Conservation (phyloP, 2,329 filamentous ascomycete species). For the Coniochaeta prunicola region DNA sequence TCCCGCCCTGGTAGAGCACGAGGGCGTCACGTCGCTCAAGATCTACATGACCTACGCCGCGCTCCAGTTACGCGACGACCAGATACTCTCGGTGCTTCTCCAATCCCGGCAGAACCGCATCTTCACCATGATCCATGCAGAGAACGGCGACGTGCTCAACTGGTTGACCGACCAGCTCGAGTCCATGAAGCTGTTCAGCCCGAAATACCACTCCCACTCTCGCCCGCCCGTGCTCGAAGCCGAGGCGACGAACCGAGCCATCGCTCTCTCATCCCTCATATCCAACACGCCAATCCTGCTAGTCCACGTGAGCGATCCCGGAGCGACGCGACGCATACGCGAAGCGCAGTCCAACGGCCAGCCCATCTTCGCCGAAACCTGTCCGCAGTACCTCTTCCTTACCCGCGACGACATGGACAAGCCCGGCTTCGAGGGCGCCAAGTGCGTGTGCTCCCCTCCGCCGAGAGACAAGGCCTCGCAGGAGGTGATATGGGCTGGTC, state of each 20-base stretch:
- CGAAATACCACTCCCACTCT: constrained; percentile 42
- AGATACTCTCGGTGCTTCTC: constrained; percentile 44
- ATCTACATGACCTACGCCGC: constrained; percentile 47
- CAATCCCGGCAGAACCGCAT: constrained; percentile 36
- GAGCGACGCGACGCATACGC: constrained; percentile 37
- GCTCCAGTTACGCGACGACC: constrained; percentile 38
- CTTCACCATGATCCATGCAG: constrained; percentile 48
- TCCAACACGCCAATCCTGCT: constrained; percentile 42
- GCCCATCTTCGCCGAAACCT: constrained; percentile 47
- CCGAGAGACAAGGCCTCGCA: constrained; percentile 39
- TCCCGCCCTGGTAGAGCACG: constrained; percentile 21
- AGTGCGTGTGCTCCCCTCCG: constrained; percentile 47
- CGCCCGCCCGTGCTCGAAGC: constrained; percentile 41
- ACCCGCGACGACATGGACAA: constrained; percentile 41
- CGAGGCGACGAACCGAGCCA: constrained; percentile 46
- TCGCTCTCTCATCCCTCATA: constrained; percentile 40
- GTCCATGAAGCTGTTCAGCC: constrained; percentile 35
- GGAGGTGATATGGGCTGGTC: constrained; percentile 41
- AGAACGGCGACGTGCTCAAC: constrained; percentile 44
- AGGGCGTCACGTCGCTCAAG: constrained; percentile 40
- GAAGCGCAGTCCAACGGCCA: constrained; percentile 37
- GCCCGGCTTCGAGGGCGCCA: constrained; percentile 46
- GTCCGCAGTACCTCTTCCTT: constrained; percentile 48
- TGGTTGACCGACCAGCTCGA: constrained; percentile 47
- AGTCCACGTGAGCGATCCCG: constrained; percentile 43